Percentiles rank a stretch among this genome's conserved stretches.
Conservation (phyloP, 768 basidiomycete species). For the Rhizopogon vinicolor region DNA sequence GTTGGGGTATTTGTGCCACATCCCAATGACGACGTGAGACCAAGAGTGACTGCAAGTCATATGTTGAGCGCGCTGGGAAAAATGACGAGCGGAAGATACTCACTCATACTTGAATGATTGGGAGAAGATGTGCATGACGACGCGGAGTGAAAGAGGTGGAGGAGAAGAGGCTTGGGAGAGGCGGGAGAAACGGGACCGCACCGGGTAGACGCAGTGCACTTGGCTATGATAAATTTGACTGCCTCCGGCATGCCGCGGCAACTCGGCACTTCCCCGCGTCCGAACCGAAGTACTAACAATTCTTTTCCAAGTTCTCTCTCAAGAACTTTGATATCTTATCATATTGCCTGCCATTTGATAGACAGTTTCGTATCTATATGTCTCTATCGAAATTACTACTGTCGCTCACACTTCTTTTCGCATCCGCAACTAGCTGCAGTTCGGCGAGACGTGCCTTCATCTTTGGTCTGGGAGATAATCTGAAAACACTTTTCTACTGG, state of each 20-base stretch:
- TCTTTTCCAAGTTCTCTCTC: neutral
- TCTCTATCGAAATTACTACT: neutral
- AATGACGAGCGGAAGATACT: constrained; percentile 26
- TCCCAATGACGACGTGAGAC: constrained; percentile 86
- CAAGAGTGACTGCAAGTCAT: constrained; percentile 66
- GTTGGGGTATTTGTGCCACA: constrained; percentile 97
- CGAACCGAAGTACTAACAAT: neutral
- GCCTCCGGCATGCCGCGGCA: constrained; percentile 18
- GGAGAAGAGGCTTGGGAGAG: too few relatives aligned
- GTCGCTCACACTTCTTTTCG: constrained; percentile 7
- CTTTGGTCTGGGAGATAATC: constrained; percentile 55
- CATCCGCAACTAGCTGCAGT: constrained; percentile 40
- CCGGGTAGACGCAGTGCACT: neutral
- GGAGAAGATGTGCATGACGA: constrained; percentile 80
- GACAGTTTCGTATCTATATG: neutral
- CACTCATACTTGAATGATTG: constrained; percentile 83
- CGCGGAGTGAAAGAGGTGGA: constrained; percentile 16
- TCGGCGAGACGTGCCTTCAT: constrained; percentile 73
- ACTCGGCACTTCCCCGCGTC: neutral
- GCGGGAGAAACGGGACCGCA: constrained; percentile 12
- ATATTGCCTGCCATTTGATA: neutral
- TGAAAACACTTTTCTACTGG: neutral
- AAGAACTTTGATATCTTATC: neutral
- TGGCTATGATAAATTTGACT: constrained; percentile 11
- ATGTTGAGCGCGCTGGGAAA: constrained; percentile 5